phyloP scores from a whole-genome alignment of 805 yeast species.

The Candida lessepsii region DNA sequence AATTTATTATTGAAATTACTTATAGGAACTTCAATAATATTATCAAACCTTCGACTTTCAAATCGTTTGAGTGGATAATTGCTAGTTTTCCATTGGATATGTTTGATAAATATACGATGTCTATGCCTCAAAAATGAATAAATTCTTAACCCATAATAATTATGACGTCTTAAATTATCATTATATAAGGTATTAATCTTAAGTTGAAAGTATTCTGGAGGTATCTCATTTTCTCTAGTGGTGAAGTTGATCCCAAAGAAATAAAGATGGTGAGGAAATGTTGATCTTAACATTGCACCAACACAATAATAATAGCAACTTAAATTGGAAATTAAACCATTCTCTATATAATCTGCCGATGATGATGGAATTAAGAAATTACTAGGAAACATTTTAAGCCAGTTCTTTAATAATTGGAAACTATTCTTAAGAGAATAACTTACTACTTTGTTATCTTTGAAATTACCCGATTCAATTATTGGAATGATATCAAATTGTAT shows the following conservation, averaged over 20 bases:
- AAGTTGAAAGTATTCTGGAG: conserved; percentile 6
- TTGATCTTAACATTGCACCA: conserved; percentile 22
- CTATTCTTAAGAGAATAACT: conserved; percentile 20
- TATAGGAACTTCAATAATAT: conserved; percentile 25
- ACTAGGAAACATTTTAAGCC: conserved; percentile 22
- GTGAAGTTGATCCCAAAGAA: conserved; percentile 22
- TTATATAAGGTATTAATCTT: conserved; percentile 7
- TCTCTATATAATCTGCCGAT: not conserved
- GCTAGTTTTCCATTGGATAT: conserved; percentile 19
- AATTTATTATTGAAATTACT: conserved; percentile 21
- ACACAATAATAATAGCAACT: conserved; percentile 23
- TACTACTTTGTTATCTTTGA: conserved; percentile 17
- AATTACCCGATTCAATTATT: conserved; percentile 13
- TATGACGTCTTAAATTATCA: conserved; percentile 24
- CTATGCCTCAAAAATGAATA: conserved; percentile 24
- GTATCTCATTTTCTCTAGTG: conserved; percentile 15
- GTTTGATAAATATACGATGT: conserved; percentile 17
- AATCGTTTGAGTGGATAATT: conserved; percentile 14
- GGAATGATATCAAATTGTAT: conserved; percentile 19
- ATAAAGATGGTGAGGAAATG: conserved; percentile 23
- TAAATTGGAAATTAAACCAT: conserved; percentile 20
- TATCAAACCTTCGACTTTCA: conserved; percentile 15
- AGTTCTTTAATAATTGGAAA: conserved; percentile 19
- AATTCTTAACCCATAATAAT: conserved; percentile 24
- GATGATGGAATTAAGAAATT: conserved; percentile 3